Percentiles rank a stretch among this genome's conserved stretches.
Evolutionary conservation across 1,284 basidiomycete species (phyloP).

Genomic region (Heterobasidion irregulare): DNA sequence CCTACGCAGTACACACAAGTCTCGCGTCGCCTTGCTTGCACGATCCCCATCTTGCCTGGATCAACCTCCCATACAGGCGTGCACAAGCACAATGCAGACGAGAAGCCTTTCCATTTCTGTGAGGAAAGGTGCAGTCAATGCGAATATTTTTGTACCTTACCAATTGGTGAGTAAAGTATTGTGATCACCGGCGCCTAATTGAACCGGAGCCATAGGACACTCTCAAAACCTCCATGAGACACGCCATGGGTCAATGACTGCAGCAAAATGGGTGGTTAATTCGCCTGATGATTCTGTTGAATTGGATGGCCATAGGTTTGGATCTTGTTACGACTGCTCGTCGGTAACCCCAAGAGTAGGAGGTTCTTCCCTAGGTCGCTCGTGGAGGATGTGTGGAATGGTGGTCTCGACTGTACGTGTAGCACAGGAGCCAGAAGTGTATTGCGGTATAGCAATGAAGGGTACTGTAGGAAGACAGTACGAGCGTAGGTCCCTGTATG

Average conservation of each 20-base stretch:
- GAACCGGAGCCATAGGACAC: constrained; percentile 35
- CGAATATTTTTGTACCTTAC: constrained; percentile 51
- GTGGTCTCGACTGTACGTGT: no score
- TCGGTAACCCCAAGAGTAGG: no score
- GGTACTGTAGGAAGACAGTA: no score
- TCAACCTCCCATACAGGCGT: constrained; percentile 29
- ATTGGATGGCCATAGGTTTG: constrained; percentile 46
- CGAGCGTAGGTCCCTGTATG: no score
- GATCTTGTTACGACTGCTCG: no score
- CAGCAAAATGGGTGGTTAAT: constrained; percentile 46
- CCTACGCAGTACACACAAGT: constrained; percentile 18
- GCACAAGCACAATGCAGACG: constrained; percentile 36
- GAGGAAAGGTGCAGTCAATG: constrained; percentile 46
- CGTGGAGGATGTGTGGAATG: no score
- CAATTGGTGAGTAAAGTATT: constrained; percentile 31
- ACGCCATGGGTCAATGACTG: constrained; percentile 55
- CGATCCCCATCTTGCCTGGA: constrained; percentile 32
- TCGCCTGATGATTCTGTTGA: constrained; percentile 42
- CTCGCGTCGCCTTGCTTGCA: constrained; percentile 36
- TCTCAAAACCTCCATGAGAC: constrained; percentile 54
- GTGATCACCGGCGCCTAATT: background rate
- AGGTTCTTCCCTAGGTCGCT: no score
- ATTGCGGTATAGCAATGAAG: no score
- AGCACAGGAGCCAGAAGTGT: no score
- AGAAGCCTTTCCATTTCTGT: constrained; percentile 39